Evolutionary conservation across 192 early-diverging fungal genomes (phyloP).

Genomic region (Gaertneriomyces semiglobifer): DNA sequence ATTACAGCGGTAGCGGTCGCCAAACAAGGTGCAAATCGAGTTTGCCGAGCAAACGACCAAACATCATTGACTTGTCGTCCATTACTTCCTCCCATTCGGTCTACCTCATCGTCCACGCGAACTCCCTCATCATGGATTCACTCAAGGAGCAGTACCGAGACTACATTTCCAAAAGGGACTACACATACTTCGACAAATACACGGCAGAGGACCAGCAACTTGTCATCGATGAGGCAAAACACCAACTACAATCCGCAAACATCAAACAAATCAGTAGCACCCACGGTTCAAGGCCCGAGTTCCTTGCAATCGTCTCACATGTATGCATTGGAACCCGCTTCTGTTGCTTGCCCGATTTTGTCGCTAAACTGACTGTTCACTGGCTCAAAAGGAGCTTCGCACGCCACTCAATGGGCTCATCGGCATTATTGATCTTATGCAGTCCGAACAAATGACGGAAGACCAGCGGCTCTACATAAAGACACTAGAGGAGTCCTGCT

Average conservation of each 20-base stretch:
- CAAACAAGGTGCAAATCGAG: no score
- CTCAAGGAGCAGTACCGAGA: conserved; percentile 1
- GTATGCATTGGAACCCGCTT: no score
- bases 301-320: not conserved
- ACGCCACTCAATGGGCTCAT: conserved; percentile 28
- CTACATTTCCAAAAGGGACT: not conserved
- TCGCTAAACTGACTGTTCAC: not conserved
- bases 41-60: no score
- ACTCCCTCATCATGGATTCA: no score
- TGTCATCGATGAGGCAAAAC: not conserved
- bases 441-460: conserved; percentile 12
- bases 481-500: conserved; percentile 23
- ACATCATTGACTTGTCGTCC: no score
- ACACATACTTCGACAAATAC: not conserved
- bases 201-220: not conserved
- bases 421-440: conserved; percentile 24
- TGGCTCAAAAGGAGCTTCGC: conserved; percentile 5
- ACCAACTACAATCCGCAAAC: not conserved
- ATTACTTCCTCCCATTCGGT: no score
- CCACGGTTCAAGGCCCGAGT: not conserved
- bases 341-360: not conserved
- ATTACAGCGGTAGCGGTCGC: no score
- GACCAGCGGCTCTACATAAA: conserved; percentile 23
- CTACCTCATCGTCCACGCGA: no score
- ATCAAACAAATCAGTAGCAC: conserved; percentile 3